A percentile compares a stretch with the other conserved stretches of the same genome.
Conservation (phyloP, 2,329 filamentous ascomycete species). For the Fusarium circinatum region DNA sequence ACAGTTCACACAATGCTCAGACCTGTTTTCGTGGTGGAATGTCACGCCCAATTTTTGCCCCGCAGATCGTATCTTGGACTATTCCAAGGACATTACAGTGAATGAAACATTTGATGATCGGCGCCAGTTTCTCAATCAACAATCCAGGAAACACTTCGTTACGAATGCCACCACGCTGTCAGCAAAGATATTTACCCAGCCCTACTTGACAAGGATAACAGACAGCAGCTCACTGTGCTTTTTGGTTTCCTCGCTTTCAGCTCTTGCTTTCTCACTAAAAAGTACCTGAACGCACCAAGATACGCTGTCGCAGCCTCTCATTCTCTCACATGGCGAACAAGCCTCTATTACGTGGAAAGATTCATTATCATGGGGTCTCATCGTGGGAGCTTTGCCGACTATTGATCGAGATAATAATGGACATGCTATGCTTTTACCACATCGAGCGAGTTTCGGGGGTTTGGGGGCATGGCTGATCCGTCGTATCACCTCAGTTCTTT, state of each 20-base stretch:
- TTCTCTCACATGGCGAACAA: not conserved
- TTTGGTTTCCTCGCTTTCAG: not conserved
- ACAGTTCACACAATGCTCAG: not conserved
- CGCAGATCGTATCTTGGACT: not conserved
- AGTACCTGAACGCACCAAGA: not conserved
- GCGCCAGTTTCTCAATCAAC: not conserved
- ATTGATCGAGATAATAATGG: too few species aligned
- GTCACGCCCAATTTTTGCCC: not conserved
- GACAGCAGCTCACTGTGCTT: not conserved
- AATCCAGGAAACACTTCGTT: not conserved
- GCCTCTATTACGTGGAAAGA: too few species aligned
- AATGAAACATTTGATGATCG: slow-evolving; percentile 16
- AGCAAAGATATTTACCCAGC: not conserved
- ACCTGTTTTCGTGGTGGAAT: slow-evolving; percentile 1
- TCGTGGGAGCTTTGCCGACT: too few species aligned
- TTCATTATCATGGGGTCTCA: too few species aligned
- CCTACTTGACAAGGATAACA: not conserved
- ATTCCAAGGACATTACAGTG: not conserved
- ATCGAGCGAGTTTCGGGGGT: too few species aligned
- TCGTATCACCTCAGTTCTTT: not conserved
- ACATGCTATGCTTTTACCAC: too few species aligned
- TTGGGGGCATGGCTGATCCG: not conserved
- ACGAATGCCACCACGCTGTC: not conserved
- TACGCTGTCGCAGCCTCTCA: not conserved
- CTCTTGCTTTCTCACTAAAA: not conserved